Percentiles rank a stretch among this genome's conserved stretches.
Evolutionary conservation across 2,329 filamentous ascomycete genomes (phyloP).

Genomic region (Calonectria ilicicola): DNA sequence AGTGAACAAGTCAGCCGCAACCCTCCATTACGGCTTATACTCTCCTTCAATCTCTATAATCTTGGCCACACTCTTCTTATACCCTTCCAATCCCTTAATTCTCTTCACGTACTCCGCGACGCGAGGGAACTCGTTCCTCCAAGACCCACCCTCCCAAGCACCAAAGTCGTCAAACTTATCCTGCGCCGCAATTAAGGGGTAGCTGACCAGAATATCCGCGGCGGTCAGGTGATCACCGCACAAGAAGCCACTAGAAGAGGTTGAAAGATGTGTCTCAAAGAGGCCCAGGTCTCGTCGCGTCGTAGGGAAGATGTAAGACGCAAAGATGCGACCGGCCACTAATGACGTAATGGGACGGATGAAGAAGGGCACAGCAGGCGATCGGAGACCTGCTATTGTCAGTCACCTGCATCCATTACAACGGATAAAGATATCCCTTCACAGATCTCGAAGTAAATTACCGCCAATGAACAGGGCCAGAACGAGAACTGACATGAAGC

Average conservation of each 20-base stretch:
- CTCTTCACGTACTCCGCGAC: slow-evolving; percentile 60
- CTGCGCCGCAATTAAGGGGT: slow-evolving; percentile 60
- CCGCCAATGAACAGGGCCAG: slow-evolving; percentile 70
- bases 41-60: slow-evolving; percentile 62
- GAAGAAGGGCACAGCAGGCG: slow-evolving; percentile 62
- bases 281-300: slow-evolving; percentile 60
- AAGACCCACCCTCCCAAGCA: slow-evolving; percentile 55
- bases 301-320: slow-evolving; percentile 60
- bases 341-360: slow-evolving; percentile 63
- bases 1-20: not conserved
- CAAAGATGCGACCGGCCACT: slow-evolving; percentile 56
- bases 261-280: slow-evolving; percentile 61
- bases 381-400: slow-evolving; percentile 54
- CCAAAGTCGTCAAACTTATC: slow-evolving; percentile 54
- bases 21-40: slow-evolving; percentile 30
- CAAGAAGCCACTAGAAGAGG: slow-evolving; percentile 59
- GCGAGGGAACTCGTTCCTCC: slow-evolving; percentile 55
- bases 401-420: not conserved
- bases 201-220: slow-evolving; percentile 67
- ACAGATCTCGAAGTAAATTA: slow-evolving; percentile 45
- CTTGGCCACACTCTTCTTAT: slow-evolving; percentile 60
- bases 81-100: slow-evolving; percentile 60
- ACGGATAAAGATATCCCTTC: not conserved
- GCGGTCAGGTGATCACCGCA: slow-evolving; percentile 63
- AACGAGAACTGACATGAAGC: slow-evolving; percentile 79